Base-by-base conservation (phyloP, 164 flowering plant species). In the Vitis rotundifolia region DNA sequence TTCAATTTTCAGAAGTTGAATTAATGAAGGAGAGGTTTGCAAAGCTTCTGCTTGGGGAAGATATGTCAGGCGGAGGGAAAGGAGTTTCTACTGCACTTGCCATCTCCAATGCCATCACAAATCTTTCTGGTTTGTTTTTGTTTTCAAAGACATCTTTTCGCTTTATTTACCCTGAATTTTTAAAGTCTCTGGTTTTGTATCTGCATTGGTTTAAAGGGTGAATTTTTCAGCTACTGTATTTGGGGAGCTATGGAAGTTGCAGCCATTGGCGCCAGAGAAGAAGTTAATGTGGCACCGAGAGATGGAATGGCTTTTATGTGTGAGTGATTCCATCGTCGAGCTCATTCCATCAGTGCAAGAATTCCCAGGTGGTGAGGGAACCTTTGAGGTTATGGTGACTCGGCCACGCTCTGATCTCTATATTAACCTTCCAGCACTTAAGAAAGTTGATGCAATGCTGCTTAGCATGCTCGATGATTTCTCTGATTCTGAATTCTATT, bases 31-130 rank as follows among this genome's bases (percentile, higher is more conserved):
- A 92, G 76, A 71, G 90, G 18, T 92, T 92, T 60, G 87, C 96
- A 0, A 92, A 90, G 81, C 86, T 92, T 63, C 81, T 92, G 13
- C 87, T 92, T 0, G 97, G 93, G 54, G 97, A 92, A 73, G 97
- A 92, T 65, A 90, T 91, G 97, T 92, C 97, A 0, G 97, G 96
- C 51, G 88, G 94, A 47, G 91, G 93, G 4, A 88, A 89, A 60
- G 97, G 97, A 49, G 94, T 92, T 1, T 85, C 88, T 64, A 86
- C 90, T 2, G 97, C 97, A 26, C 86, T 92, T 3, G 92, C 97
- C 2, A 87, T 90, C 66, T 91, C 94, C 1, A 92, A 92, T 50
- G 95, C 96, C 79, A 92, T 91, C 16, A 90, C 97, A 1, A 89
- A 91, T 74, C 89, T 90, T 29, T 85, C 89, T 19, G 92, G 95